Conservation (phyloP, 2,329 filamentous ascomycete species). For the Phyllosticta citrichinensis region DNA sequence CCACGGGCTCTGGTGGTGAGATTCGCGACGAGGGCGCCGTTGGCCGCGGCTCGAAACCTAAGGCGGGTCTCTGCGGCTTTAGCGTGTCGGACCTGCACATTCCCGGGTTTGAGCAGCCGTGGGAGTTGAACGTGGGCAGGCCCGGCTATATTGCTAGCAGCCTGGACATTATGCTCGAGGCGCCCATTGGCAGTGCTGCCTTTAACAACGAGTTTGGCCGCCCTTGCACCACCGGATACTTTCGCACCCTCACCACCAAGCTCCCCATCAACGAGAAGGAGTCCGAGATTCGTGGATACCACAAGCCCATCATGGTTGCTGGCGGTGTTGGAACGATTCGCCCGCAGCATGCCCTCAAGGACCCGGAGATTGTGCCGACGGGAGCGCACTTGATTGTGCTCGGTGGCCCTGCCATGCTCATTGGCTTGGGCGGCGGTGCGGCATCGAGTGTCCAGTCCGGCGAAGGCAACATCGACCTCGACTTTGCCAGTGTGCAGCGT, state of each 20-base stretch:
- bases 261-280: slow-evolving; percentile 51
- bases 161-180: slow-evolving; percentile 95
- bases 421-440: slow-evolving; percentile 89
- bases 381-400: slow-evolving; percentile 90
- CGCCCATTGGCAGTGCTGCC: slow-evolving; percentile 84
- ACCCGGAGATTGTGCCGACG: slow-evolving; percentile 64
- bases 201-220: slow-evolving; percentile 98
- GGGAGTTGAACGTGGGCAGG: slow-evolving; percentile 85
- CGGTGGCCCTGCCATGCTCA: slow-evolving; percentile 93
- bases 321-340: slow-evolving; percentile 89
- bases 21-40: slow-evolving; percentile 94
- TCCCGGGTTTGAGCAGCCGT: slow-evolving; percentile 69
- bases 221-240: slow-evolving; percentile 79
- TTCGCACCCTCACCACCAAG: slow-evolving; percentile 74
- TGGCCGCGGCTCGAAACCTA: slow-evolving; percentile 82
- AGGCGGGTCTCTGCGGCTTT: slow-evolving; percentile 85
- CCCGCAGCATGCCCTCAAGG: slow-evolving; percentile 83
- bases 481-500: slow-evolving; percentile 94
- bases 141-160: slow-evolving; percentile 88
- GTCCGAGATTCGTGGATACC: slow-evolving; percentile 75
- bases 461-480: slow-evolving; percentile 81
- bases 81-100: slow-evolving; percentile 92
- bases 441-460: slow-evolving; percentile 84
- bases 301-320: slow-evolving; percentile 98
- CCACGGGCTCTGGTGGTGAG: slow-evolving; percentile 90